These are phyloP conservation scores for Suillus occidentalis DNA, from an alignment of 768 basidiomycete species.

Conservation along the genomic window DNA sequence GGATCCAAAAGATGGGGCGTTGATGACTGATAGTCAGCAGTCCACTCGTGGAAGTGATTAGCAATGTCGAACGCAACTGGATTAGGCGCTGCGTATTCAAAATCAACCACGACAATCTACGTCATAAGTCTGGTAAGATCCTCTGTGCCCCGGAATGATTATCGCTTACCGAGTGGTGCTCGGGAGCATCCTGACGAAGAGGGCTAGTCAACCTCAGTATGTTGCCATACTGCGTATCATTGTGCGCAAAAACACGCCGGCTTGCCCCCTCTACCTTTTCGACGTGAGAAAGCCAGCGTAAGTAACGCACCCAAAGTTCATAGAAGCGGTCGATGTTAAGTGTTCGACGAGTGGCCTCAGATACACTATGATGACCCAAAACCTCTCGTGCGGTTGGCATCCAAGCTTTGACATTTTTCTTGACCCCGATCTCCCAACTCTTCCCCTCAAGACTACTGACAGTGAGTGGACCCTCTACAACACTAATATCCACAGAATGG, in stretches of 20 bases:
- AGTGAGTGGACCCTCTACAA: slow-evolving; percentile 50
- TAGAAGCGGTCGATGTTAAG: slow-evolving; percentile 68
- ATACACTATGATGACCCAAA: slow-evolving; percentile 57
- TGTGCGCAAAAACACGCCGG: slow-evolving; percentile 81
- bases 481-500: slow-evolving; percentile 83
- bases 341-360: slow-evolving; percentile 44
- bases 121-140: slow-evolving; percentile 15
- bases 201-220: slow-evolving; percentile 64
- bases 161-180: slow-evolving; percentile 70
- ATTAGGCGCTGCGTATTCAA: slow-evolving; percentile 94
- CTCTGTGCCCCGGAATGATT: background rate
- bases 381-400: slow-evolving; percentile 69
- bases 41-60: slow-evolving; percentile 98
- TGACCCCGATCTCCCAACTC: slow-evolving; percentile 58
- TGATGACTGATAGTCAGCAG: slow-evolving; percentile 78
- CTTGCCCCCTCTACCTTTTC: slow-evolving; percentile 62
- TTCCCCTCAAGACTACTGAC: slow-evolving; percentile 41
- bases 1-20: slow-evolving; percentile 66
- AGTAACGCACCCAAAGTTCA: slow-evolving; percentile 65
- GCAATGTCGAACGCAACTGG: slow-evolving; percentile 94
- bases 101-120: slow-evolving; percentile 94
- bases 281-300: slow-evolving; percentile 62
- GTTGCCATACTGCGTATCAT: slow-evolving; percentile 96
- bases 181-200: slow-evolving; percentile 54
- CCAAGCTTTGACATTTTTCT: slow-evolving; percentile 74